These are phyloP conservation scores for Rhizopus microsporus DNA, from an alignment of 371 early-diverging fungal genomes.

Conservation along the genomic window DNA sequence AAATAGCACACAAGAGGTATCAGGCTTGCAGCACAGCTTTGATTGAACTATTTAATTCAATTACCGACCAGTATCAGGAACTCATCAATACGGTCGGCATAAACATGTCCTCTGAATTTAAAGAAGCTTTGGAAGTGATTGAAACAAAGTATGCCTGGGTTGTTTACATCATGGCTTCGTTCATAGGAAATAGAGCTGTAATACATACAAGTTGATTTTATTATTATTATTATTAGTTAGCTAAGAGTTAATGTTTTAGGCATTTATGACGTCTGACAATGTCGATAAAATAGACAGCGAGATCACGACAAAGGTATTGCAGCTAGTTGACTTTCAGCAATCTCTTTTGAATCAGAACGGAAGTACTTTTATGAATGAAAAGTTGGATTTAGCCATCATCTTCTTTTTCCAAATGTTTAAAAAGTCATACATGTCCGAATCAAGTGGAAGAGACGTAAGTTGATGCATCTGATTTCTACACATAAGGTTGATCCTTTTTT, in stretches of 20 bases:
- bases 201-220: constrained; percentile 7
- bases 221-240: background rate
- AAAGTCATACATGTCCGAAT: constrained; percentile 72
- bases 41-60: constrained; percentile 61
- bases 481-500: background rate
- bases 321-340: constrained; percentile 58
- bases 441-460: constrained; percentile 28
- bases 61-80: constrained; percentile 68
- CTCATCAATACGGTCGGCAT: constrained; percentile 16
- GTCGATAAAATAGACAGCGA: constrained; percentile 69
- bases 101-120: constrained; percentile 34
- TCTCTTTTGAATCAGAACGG: constrained; percentile 47
- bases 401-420: constrained; percentile 78
- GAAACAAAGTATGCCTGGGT: constrained; percentile 83
- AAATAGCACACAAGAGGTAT: constrained; percentile 77
- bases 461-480: background rate
- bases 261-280: constrained; percentile 65
- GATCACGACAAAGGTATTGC: constrained; percentile 59
- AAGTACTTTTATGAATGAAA: constrained; percentile 47
- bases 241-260: constrained; percentile 24
- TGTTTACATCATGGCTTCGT: constrained; percentile 76
- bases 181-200: constrained; percentile 69
- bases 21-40: constrained; percentile 61
- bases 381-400: constrained; percentile 75
- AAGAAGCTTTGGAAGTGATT: constrained; percentile 50